Evolutionary conservation across 306 rosid species (phyloP), one percentile per base, ranked within the genome.

Genomic region (Macrotyloma uniflorum): DNA sequence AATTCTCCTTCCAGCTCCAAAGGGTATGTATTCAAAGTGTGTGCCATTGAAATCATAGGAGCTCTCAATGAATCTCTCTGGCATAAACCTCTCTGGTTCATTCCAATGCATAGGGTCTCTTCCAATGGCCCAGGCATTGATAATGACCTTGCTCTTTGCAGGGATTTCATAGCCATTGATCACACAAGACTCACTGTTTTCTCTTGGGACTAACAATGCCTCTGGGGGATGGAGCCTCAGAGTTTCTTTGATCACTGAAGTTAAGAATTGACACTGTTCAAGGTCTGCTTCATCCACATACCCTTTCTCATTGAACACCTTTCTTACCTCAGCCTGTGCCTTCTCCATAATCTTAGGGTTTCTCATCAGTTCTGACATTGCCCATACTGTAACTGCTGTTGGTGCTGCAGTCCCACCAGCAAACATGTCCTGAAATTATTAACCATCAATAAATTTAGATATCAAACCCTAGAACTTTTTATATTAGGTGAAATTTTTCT

Each of bases 401-500:
- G 72, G 72, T 66, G 72, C 72, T 2, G 19, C 53, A 1, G 35
- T 66, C 11, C 53, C 20, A 5, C 72, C 53, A 6, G 20, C 71
- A 65, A 65, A 38, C 71, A 66, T 40, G 72, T 66, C 53, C 72
- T 66, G 35, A 66, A 40, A 35, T 19, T 64, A 35, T 64, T 10
- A n/a, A 64, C 24, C 47, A 8, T 62, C 45, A 28, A 12, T 24
- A 10, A 8, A 4, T 55, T 24, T 55, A 9, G 7, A 43, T 11
- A 16, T 32, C 28, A 26, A 26, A n/a, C n/a, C n/a, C n/a, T n/a
- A n/a, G n/a, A n/a, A n/a, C n/a, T n/a, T n/a, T n/a, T n/a, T n/a
- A n/a, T n/a, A n/a, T n/a, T n/a, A n/a, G n/a, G n/a, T n/a, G n/a
- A n/a, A n/a, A n/a, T n/a, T 26, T 3, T 26, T 26, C 28, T 26